Evolutionary conservation across 352 stramenopile genomes (phyloP), one percentile per base, ranked within the genome.

Genomic region (Globisporangium emineosum): DNA sequence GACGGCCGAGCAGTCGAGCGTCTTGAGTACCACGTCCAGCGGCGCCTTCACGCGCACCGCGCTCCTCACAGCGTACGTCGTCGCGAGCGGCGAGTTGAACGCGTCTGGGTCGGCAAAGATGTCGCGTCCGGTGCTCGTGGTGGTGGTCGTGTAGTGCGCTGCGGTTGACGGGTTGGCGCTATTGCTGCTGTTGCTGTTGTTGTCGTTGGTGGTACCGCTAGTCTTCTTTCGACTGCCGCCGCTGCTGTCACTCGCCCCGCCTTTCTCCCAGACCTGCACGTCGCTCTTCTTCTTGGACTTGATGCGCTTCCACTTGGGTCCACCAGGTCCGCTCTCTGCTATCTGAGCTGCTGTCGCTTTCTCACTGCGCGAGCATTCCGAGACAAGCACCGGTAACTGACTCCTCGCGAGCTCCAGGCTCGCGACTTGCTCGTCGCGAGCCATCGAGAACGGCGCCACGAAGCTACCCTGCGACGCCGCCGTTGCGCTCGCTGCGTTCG

Each of bases 191-290:
- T 32, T 32, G 29, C 2, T 5, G 30, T 51, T 30, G n/a, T 29
- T 30, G 27, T n/a, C 17, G 40, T 23, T 43, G 29, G 43, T 43
- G 27, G 21, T 33, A 21, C 37, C 3, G 23, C 19, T 21, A 2
- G 23, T 51, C 51, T 37, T 55, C 47, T 35, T 56, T 21, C 37
- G 23, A 47, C 19, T n/a, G 27, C 25, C 15, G 52, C 37, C 67
- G 71, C 47, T 66, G 67, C 47, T 70, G 15, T 25, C 45, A n/a
- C 55, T 32, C 17, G n/a, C n/a, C 6, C 50, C 56, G 60, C 50
- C 54, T 50, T 89, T 89, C 64, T 91, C 80, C 80, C 80, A 91
- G 15, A 89, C 64, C 47, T 68, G 58, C 32, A 64, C 50, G 27
- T 68, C 54, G 35, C 45, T 55, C 29, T 58, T 59, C 62, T 86